Evolutionary conservation across 139 green algal genomes (phyloP).

Genomic region (Chlamydomonas sp.): DNA sequence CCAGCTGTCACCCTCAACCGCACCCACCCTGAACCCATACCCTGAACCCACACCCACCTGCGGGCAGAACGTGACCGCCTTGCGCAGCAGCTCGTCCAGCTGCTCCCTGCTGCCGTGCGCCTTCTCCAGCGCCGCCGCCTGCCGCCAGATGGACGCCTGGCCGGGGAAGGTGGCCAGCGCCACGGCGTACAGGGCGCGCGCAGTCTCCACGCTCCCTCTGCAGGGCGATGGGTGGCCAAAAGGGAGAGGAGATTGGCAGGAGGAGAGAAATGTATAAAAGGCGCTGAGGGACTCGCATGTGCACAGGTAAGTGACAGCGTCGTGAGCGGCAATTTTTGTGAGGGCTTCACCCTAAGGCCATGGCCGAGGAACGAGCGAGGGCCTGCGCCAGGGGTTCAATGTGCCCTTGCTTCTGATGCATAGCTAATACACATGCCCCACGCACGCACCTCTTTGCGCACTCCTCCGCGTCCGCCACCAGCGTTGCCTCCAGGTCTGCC

Average conservation of each 20-base stretch:
- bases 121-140: slow-evolving; percentile 94
- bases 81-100: slow-evolving; percentile 86
- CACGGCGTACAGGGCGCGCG: slow-evolving; percentile 85
- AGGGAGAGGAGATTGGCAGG: not conserved
- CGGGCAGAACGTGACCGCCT: slow-evolving; percentile 90
- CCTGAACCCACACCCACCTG: slow-evolving; percentile 42
- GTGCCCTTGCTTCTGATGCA: not conserved
- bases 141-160: slow-evolving; percentile 89
- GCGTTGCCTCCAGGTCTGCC: slow-evolving; percentile 87
- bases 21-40: not conserved
- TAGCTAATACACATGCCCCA: not conserved
- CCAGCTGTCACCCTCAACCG: slow-evolving; percentile 53
- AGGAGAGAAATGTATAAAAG: too few relatives aligned
- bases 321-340: too few relatives aligned
- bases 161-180: slow-evolving; percentile 75
- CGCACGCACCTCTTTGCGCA: slow-evolving; percentile 49
- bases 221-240: too few relatives aligned
- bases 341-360: too few relatives aligned
- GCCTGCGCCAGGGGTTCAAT: not conserved
- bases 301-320: too few relatives aligned
- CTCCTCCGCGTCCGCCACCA: slow-evolving; percentile 93
- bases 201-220: slow-evolving; percentile 82
- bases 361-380: too few relatives aligned
- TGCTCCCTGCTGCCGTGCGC: slow-evolving; percentile 72
- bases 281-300: too few relatives aligned